Evolutionary conservation across 2,329 filamentous ascomycete species (phyloP).

Genomic region (Aspergillus glaucus): DNA sequence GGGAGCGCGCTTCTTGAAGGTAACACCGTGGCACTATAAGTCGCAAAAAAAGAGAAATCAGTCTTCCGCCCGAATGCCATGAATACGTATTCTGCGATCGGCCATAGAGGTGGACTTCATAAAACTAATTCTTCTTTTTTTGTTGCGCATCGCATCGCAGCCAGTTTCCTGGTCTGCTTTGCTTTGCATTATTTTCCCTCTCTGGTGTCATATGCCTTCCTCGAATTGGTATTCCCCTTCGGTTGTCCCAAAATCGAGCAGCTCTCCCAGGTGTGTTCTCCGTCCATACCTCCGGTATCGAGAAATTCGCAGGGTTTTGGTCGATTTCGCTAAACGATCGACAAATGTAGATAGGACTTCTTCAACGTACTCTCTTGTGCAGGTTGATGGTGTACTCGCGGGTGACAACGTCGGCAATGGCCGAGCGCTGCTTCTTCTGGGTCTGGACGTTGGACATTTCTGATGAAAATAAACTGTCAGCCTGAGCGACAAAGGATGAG

Average conservation of each 20-base stretch:
- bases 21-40: conserved; percentile 82
- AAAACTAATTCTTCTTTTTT: conserved; percentile 55
- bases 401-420: conserved; percentile 97
- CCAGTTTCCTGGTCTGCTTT: too few relatives aligned
- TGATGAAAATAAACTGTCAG: conserved; percentile 25
- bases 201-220: conserved; percentile 1
- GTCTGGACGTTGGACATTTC: conserved; percentile 59
- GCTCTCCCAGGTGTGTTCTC: conserved; percentile 19
- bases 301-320: neutral
- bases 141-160: neutral
- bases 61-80: conserved; percentile 60
- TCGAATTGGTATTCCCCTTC: neutral
- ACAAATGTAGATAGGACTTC: neutral
- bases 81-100: conserved; percentile 21
- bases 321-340: conserved; percentile 13
- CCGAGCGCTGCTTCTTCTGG: conserved; percentile 74
- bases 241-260: neutral
- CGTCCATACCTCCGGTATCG: conserved; percentile 21
- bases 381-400: conserved; percentile 99
- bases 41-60: conserved; percentile 46
- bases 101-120: conserved; percentile 62
- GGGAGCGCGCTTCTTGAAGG: conserved; percentile 99
- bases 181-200: neutral
- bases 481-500: neutral
- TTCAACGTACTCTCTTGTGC: conserved; percentile 90